These are phyloP conservation scores for Penicillium vulpinum DNA, from an alignment of 2,329 filamentous ascomycete species.

Conservation along the genomic window DNA sequence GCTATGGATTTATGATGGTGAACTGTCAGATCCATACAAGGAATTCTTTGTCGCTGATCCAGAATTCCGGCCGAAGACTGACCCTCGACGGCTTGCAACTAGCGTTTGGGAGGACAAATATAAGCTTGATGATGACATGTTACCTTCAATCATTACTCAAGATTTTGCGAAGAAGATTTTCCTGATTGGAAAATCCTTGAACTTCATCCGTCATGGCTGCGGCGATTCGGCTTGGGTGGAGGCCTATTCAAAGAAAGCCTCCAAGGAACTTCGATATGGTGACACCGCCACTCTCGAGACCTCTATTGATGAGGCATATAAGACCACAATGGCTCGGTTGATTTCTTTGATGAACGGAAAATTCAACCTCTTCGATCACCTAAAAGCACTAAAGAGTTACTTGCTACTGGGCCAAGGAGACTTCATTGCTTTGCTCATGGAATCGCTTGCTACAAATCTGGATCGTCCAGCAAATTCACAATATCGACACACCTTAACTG, in stretches of 20 bases:
- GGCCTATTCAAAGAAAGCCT: conserved; percentile 87
- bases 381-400: conserved; percentile 90
- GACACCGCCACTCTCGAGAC: conserved; percentile 88
- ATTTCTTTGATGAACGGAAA: conserved; percentile 93
- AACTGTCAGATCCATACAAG: conserved; percentile 90
- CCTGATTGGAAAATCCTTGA: conserved; percentile 93
- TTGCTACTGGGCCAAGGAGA: conserved; percentile 93
- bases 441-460: conserved; percentile 87
- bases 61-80: conserved; percentile 54
- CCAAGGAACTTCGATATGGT: conserved; percentile 87
- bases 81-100: conserved; percentile 60
- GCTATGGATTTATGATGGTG: conserved; percentile 97
- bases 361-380: conserved; percentile 90
- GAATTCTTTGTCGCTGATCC: conserved; percentile 96
- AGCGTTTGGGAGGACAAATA: conserved; percentile 99
- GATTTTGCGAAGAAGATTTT: conserved; percentile 97
- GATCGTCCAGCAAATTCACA: conserved; percentile 95
- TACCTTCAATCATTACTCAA: conserved; percentile 87
- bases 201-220: conserved; percentile 96
- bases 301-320: conserved; percentile 96
- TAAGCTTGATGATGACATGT: conserved; percentile 77
- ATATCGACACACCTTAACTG: conserved; percentile 93
- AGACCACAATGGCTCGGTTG: conserved; percentile 93
- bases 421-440: conserved; percentile 96
- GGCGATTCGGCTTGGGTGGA: conserved; percentile 94